Conservation (phyloP, 176 grass and related monocot genomes). For the Elaeis guineensis region DNA sequence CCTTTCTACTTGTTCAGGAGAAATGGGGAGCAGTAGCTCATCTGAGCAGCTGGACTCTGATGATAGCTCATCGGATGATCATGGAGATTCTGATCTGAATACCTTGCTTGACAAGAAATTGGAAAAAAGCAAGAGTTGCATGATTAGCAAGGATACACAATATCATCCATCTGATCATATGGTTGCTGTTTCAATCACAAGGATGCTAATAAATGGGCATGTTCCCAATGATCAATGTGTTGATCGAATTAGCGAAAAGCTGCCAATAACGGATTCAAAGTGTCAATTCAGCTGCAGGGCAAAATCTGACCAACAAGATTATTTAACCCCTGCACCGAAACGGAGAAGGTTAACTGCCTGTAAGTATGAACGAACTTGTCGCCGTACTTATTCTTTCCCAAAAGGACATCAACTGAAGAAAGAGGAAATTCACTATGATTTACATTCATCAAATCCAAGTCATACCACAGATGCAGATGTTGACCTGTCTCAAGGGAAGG, state of each 20-base stretch:
- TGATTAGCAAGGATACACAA: background rate
- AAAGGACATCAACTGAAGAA: constrained; percentile 28
- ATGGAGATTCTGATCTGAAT: constrained; percentile 17
- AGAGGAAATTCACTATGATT: constrained; percentile 26
- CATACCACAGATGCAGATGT: constrained; percentile 13
- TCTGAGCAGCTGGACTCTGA: constrained; percentile 34
- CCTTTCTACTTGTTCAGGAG: constrained; percentile 18
- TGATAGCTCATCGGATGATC: constrained; percentile 31
- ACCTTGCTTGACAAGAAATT: constrained; percentile 19
- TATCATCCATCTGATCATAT: constrained; percentile 5
- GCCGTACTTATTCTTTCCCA: constrained; percentile 20
- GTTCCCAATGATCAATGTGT: constrained; percentile 18
- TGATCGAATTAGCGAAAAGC: background rate
- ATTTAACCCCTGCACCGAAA: constrained; percentile 71
- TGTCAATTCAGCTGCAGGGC: constrained; percentile 24
- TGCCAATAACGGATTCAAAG: background rate
- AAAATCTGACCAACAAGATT: constrained; percentile 41
- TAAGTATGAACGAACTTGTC: constrained; percentile 44
- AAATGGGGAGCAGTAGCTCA: constrained; percentile 36
- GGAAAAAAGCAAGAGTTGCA: background rate
- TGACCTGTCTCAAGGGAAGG: constrained; percentile 12
- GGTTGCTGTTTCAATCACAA: constrained; percentile 6
- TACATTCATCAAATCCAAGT: constrained; percentile 22
- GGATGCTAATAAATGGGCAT: constrained; percentile 26
- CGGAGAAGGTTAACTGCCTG: constrained; percentile 62